Percentiles rank a stretch among this genome's conserved stretches.
Conservation (phyloP, 2,329 filamentous ascomycete species). For the Paraconiothyrium brasiliense region DNA sequence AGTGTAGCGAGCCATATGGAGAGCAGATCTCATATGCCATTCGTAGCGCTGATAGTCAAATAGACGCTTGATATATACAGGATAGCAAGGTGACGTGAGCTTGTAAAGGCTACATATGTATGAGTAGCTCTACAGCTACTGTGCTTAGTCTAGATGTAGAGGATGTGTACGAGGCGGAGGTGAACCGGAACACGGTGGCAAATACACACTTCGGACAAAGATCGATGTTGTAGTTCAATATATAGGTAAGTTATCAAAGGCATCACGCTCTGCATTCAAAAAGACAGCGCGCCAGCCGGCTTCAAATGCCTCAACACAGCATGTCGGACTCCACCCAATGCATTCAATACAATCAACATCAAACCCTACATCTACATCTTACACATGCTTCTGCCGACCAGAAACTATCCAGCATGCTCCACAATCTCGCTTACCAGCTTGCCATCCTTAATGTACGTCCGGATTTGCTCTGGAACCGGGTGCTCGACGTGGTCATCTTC, state of each 20-base stretch:
- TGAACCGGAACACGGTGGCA: too few species aligned
- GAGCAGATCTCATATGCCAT: too few species aligned
- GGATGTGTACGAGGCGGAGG: too few species aligned
- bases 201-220: neutral
- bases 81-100: too few species aligned
- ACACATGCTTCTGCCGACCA: neutral
- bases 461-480: slow-evolving; percentile 88
- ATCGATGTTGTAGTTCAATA: slow-evolving; percentile 1
- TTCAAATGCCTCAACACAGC: neutral
- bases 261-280: neutral
- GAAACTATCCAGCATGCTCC: slow-evolving; percentile 78
- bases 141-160: too few species aligned
- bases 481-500: slow-evolving; percentile 86
- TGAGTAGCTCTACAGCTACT: too few species aligned
- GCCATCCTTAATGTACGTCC: slow-evolving; percentile 79
- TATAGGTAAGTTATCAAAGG: neutral
- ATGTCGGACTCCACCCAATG: slow-evolving; percentile 32
- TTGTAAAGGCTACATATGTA: too few species aligned
- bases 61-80: too few species aligned
- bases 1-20: too few species aligned
- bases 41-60: too few species aligned
- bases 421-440: slow-evolving; percentile 92
- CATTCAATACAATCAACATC: slow-evolving; percentile 12
- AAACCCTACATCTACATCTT: slow-evolving; percentile 9
- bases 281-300: neutral